Percentiles rank a stretch among this genome's conserved stretches.
phyloP scores from a whole-genome alignment of 352 stramenopile species.

The Globisporangium iwayamae region DNA sequence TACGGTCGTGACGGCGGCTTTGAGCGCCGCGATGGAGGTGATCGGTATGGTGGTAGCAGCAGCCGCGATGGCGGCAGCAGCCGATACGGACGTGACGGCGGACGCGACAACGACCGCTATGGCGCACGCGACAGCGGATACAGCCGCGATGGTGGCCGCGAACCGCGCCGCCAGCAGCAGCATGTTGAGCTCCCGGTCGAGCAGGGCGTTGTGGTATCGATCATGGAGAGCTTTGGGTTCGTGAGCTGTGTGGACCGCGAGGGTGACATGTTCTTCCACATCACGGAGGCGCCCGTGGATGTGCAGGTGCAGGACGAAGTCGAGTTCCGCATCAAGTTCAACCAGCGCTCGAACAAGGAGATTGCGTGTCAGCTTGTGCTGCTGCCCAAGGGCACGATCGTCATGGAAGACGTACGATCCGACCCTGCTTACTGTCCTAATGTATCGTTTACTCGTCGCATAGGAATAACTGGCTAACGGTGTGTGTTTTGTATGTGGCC shows the following conservation, averaged over 20 bases:
- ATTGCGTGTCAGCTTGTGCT: slow-evolving; percentile 62
- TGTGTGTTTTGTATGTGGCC: neutral
- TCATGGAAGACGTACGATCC: slow-evolving; percentile 52
- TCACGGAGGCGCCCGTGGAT: slow-evolving; percentile 68
- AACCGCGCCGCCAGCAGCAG: slow-evolving; percentile 15
- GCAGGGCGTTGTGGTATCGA: slow-evolving; percentile 40
- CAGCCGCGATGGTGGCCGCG: slow-evolving; percentile 12
- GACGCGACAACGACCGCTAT: slow-evolving; percentile 15
- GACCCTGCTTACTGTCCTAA: too few relatives aligned
- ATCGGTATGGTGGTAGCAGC: neutral
- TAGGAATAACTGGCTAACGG: neutral
- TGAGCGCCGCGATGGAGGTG: neutral
- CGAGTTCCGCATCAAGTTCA: slow-evolving; percentile 70
- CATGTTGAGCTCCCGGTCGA: slow-evolving; percentile 25
- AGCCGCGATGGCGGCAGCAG: neutral
- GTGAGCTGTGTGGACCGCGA: slow-evolving; percentile 62
- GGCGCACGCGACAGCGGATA: slow-evolving; percentile 2
- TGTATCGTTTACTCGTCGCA: neutral
- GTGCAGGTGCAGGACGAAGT: slow-evolving; percentile 69
- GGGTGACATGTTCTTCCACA: slow-evolving; percentile 80
- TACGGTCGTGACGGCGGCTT: neutral
- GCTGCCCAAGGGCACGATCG: slow-evolving; percentile 71
- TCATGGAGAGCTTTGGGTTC: slow-evolving; percentile 59
- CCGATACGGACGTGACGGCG: slow-evolving; percentile 1
- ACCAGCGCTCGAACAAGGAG: slow-evolving; percentile 71